Conservation (phyloP, 2,329 filamentous ascomycete species). For the Monilinia polystroma region DNA sequence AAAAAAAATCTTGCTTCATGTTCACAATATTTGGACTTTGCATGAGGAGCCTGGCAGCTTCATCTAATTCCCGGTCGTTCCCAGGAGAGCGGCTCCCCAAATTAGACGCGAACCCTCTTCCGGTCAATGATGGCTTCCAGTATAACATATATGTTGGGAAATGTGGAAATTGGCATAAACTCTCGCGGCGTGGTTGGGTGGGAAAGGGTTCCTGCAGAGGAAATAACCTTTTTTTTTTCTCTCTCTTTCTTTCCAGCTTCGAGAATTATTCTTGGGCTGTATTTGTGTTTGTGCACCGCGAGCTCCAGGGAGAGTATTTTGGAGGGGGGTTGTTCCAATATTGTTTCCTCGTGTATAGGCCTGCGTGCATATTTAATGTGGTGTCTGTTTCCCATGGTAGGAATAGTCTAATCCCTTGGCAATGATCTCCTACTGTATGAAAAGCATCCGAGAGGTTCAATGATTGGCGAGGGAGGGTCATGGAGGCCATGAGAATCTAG, state of each 20-base stretch:
- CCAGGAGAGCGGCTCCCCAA: constrained; percentile 20
- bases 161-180: constrained; percentile 18
- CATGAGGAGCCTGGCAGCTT: background rate
- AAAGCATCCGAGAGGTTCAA: constrained; percentile 8
- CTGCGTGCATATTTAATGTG: constrained; percentile 8
- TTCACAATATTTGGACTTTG: constrained; percentile 16
- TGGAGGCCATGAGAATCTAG: constrained; percentile 16
- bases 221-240: too few species aligned
- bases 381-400: background rate
- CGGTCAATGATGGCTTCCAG: background rate
- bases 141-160: constrained; percentile 3
- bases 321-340: background rate
- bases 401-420: constrained; percentile 2
- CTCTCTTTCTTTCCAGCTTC: constrained; percentile 7
- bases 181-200: constrained; percentile 3
- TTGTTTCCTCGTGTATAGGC: background rate
- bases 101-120: constrained; percentile 18
- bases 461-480: background rate
- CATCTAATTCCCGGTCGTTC: constrained; percentile 18
- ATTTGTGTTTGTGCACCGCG: background rate
- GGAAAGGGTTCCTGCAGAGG: constrained; percentile 16
- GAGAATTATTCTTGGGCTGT: constrained; percentile 11
- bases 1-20: background rate
- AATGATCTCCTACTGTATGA: constrained; percentile 10
- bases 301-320: background rate